A percentile compares a stretch with the other conserved stretches of the same genome.
These are phyloP conservation scores for Diospyros lotus DNA, from an alignment of 148 eudicot species.

Conservation along the genomic window DNA sequence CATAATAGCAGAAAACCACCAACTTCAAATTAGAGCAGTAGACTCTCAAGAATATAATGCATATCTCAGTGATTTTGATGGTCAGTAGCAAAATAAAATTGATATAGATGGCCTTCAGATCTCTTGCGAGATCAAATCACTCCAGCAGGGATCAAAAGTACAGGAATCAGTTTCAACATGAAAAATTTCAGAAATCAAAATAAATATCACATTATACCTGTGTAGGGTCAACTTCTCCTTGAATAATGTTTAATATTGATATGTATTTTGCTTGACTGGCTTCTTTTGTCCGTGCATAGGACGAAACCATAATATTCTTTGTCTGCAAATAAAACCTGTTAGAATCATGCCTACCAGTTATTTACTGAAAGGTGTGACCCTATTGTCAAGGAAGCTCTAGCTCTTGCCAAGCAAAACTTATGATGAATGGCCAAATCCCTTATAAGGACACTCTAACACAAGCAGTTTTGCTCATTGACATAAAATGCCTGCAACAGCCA, in stretches of 20 bases:
- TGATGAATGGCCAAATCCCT: background rate
- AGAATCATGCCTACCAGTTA: constrained; percentile 14
- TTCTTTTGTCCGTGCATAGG: constrained; percentile 89
- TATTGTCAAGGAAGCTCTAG: background rate
- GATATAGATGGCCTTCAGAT: background rate
- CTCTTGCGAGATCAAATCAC: constrained; percentile 1
- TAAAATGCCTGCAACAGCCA: background rate
- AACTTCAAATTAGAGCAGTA: background rate
- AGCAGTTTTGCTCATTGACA: background rate
- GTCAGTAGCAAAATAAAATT: background rate
- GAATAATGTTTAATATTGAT: constrained; percentile 92
- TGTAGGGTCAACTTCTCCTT: constrained; percentile 99
- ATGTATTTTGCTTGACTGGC: constrained; percentile 98
- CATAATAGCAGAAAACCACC: constrained; percentile 6
- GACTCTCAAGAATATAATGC: background rate
- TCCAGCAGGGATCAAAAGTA: background rate
- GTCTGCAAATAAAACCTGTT: constrained; percentile 55
- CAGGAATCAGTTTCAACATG: background rate
- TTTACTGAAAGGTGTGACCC: background rate
- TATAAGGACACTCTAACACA: background rate
- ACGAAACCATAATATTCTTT: constrained; percentile 96
- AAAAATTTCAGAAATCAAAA: background rate
- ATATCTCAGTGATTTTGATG: constrained; percentile 3
- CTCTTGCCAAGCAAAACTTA: background rate
- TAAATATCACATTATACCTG: constrained; percentile 47